Conservation (phyloP, 441 rosid genomes). For the Gossypium lobatum region DNA sequence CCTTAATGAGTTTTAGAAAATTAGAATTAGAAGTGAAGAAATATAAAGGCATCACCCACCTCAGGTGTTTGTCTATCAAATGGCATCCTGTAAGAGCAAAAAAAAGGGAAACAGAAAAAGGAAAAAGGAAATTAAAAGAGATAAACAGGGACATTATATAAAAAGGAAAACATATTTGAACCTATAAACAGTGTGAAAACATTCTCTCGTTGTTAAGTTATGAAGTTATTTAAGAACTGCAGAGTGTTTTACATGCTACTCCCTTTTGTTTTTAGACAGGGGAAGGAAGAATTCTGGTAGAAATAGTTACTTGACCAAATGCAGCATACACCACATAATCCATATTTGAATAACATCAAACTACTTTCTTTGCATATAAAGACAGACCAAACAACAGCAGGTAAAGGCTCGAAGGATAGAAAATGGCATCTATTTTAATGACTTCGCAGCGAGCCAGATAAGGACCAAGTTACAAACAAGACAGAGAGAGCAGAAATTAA, state of each 20-base stretch:
- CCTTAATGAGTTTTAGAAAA: neutral
- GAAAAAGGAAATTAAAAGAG: constrained; percentile 14
- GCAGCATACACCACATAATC: neutral
- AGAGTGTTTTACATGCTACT: neutral
- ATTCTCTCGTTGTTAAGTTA: neutral
- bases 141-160: neutral
- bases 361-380: neutral
- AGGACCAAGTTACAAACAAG: neutral
- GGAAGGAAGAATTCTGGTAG: neutral
- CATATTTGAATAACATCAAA: neutral
- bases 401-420: neutral
- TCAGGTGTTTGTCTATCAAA: constrained; percentile 59
- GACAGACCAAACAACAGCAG: neutral
- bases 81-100: constrained; percentile 52
- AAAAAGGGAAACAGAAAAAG: neutral
- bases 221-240: neutral
- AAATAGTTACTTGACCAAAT: neutral
- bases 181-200: neutral
- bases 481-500: neutral
- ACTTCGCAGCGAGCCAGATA: neutral
- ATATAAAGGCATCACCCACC: constrained; percentile 30
- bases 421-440: neutral
- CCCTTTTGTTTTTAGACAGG: neutral
- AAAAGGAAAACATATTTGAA: neutral
- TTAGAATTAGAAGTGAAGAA: constrained; percentile 2